Evolutionary conservation across 805 yeast genomes (phyloP).

Genomic region (Zygosaccharomyces rouxii): DNA sequence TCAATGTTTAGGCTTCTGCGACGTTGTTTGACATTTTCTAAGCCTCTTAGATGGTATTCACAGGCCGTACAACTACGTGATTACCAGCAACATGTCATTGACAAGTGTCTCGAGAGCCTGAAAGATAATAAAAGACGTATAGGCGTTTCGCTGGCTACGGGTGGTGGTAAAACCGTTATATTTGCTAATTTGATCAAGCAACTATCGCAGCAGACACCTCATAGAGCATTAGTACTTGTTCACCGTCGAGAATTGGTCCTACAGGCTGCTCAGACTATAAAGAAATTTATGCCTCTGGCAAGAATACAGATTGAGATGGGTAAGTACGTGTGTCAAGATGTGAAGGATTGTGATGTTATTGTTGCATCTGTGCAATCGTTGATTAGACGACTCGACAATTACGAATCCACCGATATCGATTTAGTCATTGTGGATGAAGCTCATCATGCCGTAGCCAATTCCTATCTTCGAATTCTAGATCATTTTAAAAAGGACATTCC

Average conservation of each 20-base stretch:
- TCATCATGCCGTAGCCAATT: constrained; percentile 77
- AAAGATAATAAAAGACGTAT: constrained; percentile 47
- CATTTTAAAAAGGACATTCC: constrained; percentile 48
- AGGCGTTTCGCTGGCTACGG: constrained; percentile 87
- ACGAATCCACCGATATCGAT: constrained; percentile 53
- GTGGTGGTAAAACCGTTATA: constrained; percentile 90
- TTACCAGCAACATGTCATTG: constrained; percentile 72
- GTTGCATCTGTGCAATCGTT: constrained; percentile 77
- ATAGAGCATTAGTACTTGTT: constrained; percentile 55
- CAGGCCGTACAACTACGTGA: constrained; percentile 34
- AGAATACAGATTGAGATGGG: constrained; percentile 71
- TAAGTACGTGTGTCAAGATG: constrained; percentile 30
- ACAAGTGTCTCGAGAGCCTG: constrained; percentile 48
- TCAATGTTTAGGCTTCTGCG: neutral
- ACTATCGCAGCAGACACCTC: constrained; percentile 11
- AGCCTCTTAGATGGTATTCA: constrained; percentile 5
- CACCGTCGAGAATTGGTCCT: constrained; percentile 74
- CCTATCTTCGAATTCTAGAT: constrained; percentile 55
- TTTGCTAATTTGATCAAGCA: constrained; percentile 54
- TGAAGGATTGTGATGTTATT: constrained; percentile 50
- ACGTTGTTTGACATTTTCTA: neutral
- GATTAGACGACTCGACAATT: constrained; percentile 43
- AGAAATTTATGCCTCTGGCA: constrained; percentile 44
- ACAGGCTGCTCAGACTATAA: constrained; percentile 59
- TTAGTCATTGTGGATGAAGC: constrained; percentile 85